A percentile compares a stretch with the other conserved stretches of the same genome.
Conservation (phyloP, 352 stramenopile genomes). For the Globisporangium middletonii region DNA sequence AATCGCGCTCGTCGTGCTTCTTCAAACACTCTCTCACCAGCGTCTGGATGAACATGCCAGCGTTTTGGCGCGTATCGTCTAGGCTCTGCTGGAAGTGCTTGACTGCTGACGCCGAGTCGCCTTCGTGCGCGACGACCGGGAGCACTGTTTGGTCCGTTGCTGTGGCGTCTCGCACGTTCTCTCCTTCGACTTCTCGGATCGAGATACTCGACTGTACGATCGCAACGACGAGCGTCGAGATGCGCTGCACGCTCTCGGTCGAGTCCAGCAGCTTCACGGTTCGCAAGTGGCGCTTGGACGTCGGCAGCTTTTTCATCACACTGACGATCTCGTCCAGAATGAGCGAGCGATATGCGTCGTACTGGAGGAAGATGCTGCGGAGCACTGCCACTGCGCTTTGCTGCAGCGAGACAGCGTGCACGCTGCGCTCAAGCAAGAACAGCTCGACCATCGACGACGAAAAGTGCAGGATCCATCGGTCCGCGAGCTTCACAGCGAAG, state of each 20-base stretch:
- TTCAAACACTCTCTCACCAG: conserved; percentile 77
- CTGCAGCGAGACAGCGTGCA: conserved; percentile 55
- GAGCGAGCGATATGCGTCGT: conserved; percentile 48
- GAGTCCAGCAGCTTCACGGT: conserved; percentile 62
- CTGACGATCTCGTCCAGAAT: conserved; percentile 66
- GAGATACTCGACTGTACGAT: conserved; percentile 50
- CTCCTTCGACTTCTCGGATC: conserved; percentile 8
- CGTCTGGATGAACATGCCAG: conserved; percentile 32
- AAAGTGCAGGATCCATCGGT: conserved; percentile 70
- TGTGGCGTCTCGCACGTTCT: conserved; percentile 1
- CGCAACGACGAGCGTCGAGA: conserved; percentile 58
- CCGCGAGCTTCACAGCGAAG: conserved; percentile 58
- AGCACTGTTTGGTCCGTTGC: conserved; percentile 14
- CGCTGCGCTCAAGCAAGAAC: conserved; percentile 63
- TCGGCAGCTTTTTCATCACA: conserved; percentile 76
- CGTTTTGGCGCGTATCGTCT: conserved; percentile 30
- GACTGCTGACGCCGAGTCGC: conserved; percentile 13
- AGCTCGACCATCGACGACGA: conserved; percentile 62
- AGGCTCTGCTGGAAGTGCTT: conserved; percentile 16
- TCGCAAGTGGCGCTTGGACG: conserved; percentile 57
- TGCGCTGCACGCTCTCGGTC: conserved; percentile 48
- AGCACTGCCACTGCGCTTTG: conserved; percentile 53
- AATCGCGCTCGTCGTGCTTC: conserved; percentile 73
- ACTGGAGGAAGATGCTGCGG: conserved; percentile 59
- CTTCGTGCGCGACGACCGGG: conserved; percentile 15